Conservation (phyloP, 2,329 filamentous ascomycete genomes). For the Aureobasidium lini region DNA sequence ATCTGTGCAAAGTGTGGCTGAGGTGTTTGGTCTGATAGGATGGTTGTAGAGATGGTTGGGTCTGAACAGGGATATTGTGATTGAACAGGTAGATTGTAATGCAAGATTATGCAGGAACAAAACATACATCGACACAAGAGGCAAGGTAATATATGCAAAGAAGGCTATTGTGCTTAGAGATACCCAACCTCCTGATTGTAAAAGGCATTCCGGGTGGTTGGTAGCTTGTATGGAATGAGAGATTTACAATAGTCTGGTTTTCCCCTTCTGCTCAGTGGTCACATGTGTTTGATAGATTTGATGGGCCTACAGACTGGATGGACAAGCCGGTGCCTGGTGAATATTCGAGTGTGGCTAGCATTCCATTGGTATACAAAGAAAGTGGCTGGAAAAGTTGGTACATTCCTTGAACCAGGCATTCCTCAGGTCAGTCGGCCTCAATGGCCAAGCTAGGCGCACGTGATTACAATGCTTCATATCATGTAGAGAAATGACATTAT, state of each 20-base stretch:
- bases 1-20: slow-evolving; percentile 3
- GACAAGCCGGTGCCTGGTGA: neutral
- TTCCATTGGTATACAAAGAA: neutral
- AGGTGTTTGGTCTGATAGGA: neutral
- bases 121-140: slow-evolving; percentile 1
- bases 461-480: neutral
- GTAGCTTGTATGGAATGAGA: slow-evolving; percentile 12
- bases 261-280: neutral
- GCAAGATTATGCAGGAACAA: slow-evolving; percentile 10
- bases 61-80: slow-evolving; percentile 4
- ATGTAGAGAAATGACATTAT: neutral
- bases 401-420: slow-evolving; percentile 1
- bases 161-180: neutral
- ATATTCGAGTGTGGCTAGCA: neutral
- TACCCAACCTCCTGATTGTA: neutral
- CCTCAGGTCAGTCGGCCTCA: neutral
- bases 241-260: slow-evolving; percentile 11
- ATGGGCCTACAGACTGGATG: neutral
- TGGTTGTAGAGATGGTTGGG: neutral
- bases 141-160: slow-evolving; percentile 13
- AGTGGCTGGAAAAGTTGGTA: neutral
- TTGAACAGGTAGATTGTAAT: neutral
- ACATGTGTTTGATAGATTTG: neutral
- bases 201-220: slow-evolving; percentile 9
- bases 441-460: neutral